These are phyloP conservation scores for Melanomma pulvis-pyrius DNA, from an alignment of 495 filamentous ascomycete genomes.

Conservation along the genomic window DNA sequence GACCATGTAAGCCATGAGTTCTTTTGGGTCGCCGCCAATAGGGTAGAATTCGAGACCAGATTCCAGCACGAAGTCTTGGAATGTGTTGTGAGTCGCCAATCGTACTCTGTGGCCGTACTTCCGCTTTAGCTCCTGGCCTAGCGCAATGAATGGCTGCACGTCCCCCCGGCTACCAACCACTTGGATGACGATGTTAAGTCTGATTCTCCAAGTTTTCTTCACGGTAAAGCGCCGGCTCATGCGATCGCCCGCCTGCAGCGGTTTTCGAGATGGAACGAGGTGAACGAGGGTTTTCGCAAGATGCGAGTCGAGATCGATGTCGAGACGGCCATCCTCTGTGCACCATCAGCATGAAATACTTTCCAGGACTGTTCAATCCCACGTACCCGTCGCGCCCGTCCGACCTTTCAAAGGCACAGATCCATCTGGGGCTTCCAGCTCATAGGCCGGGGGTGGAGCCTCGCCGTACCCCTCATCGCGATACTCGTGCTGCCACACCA, in stretches of 20 bases:
- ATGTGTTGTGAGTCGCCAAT: constrained; percentile 74
- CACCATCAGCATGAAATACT: not conserved
- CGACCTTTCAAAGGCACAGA: not conserved
- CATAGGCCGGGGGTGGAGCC: not conserved
- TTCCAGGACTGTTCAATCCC: not conserved
- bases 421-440: not conserved
- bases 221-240: constrained; percentile 35
- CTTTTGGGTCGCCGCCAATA: constrained; percentile 76
- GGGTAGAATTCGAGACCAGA: constrained; percentile 76
- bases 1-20: constrained; percentile 83
- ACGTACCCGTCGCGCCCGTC: not conserved
- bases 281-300: not conserved
- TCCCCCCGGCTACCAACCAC: constrained; percentile 80
- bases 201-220: not conserved
- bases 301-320: not conserved
- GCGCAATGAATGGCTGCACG: constrained; percentile 73
- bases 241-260: not conserved
- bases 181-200: constrained; percentile 75
- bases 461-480: too few relatives aligned
- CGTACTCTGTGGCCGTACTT: constrained; percentile 74
- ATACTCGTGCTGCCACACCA: not conserved
- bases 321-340: not conserved
- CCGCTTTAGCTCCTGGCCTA: constrained; percentile 65
- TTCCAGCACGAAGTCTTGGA: constrained; percentile 68
- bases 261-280: not conserved